Base-by-base conservation (phyloP, 352 stramenopile genomes). In the Globisporangium yorkense region DNA sequence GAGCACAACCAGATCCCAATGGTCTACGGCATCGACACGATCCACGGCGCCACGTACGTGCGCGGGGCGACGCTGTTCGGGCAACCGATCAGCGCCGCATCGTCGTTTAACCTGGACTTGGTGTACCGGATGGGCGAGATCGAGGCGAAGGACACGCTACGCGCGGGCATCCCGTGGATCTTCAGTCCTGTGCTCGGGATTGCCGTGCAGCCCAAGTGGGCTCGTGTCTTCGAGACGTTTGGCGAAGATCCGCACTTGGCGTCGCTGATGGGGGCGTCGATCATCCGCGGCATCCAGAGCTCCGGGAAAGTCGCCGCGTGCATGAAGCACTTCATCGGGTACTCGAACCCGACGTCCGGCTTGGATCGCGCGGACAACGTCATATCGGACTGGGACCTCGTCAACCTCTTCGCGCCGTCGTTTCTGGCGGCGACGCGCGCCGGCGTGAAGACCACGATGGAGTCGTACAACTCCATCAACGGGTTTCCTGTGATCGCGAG, bases 211-310 rank as follows among this genome's bases (percentile, higher is more conserved):
- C 86, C 89, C 1, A 79, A 86, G 54, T 98, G 91, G 90, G 68
- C 84, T 27, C 80, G 92, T 4, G 75, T 96, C n/a, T 97, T 91
- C 61, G 92, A 98, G 67, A 97, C 90, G 3, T 98, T 98, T 67
- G 92, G 92, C 27, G 89, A 98, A 68, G 89, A 97, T 66, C 87
- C 88, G n/a, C 51, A 74, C 29, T 2, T 96, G 7, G 83, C 80
- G 3, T 83, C 80, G 0, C 54, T 72, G 40, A 89, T 97, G 79
- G 87, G 74, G 2, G 57, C 62, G 1, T 61, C 71, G 20, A 77
- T 94, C 63, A 88, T 96, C 44, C 55, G 74, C 40, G 90, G 90
- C 21, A 84, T 97, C 55, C 89, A 97, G 65, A 75, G 66, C 44
- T 74, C 72, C 2, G 75, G 73, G 0, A 61, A 74, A 3, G 73